phyloP scores from a whole-genome alignment of 345 rosid species.

The Camelina sativa region DNA sequence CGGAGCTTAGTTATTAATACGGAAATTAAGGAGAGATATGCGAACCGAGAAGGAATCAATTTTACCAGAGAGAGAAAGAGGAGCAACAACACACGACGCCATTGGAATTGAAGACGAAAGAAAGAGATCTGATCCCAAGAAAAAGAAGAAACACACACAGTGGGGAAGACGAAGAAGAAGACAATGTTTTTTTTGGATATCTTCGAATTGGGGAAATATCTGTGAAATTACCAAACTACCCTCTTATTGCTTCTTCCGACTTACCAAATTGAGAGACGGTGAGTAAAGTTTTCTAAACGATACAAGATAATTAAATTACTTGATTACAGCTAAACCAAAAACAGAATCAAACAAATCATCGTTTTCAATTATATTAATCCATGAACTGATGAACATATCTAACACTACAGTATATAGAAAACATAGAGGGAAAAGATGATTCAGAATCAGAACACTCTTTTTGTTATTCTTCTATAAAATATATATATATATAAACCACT shows the following conservation, averaged over 20 bases:
- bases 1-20: not conserved
- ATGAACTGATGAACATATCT: no score
- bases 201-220: not conserved
- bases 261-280: not conserved
- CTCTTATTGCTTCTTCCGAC: not conserved
- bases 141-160: no score
- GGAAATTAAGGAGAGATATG: not conserved
- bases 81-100: conserved; percentile 47
- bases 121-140: conserved; percentile 1
- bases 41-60: not conserved
- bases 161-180: not conserved
- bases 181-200: conserved; percentile 8
- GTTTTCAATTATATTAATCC: no score
- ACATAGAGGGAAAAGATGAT: no score
- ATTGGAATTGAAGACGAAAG: conserved; percentile 21
- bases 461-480: conserved; percentile 22
- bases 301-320: no score
- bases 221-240: not conserved
- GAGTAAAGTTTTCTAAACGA: no score
- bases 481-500: not conserved
- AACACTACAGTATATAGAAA: no score
- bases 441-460: not conserved
- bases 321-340: no score
- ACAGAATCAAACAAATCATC: no score
- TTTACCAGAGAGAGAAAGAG: conserved; percentile 42